phyloP scores from a whole-genome alignment of 2,329 filamentous ascomycete species.

The Amphichorda felina region DNA sequence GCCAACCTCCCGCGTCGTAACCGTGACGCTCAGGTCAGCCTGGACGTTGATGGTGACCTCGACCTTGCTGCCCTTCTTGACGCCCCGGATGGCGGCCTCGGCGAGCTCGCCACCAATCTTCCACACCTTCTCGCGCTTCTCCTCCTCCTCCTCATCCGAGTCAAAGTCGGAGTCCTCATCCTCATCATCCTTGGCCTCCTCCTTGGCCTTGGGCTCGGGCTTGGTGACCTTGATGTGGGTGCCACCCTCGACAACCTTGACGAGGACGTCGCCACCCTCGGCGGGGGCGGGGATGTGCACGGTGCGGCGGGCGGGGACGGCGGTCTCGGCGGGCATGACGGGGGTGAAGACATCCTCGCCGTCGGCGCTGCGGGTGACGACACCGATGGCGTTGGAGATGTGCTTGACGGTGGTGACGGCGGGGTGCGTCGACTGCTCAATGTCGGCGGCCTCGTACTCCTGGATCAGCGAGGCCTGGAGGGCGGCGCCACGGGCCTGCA shows the following conservation, averaged over 20 bases:
- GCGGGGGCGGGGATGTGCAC: conserved; percentile 67
- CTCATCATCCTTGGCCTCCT: conserved; percentile 49
- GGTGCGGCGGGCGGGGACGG: conserved; percentile 77
- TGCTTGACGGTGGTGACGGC: conserved; percentile 92
- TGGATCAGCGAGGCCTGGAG: conserved; percentile 91
- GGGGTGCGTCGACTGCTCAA: conserved; percentile 91
- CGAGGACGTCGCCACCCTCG: conserved; percentile 74
- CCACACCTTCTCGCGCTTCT: conserved; percentile 83
- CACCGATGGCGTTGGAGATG: conserved; percentile 77
- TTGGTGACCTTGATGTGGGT: conserved; percentile 91
- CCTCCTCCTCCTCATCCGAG: conserved; percentile 65
- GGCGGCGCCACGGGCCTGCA: conserved; percentile 78
- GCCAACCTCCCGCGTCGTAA: conserved; percentile 77
- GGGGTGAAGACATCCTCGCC: conserved; percentile 64
- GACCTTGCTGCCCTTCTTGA: conserved; percentile 83
- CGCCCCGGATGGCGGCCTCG: conserved; percentile 70
- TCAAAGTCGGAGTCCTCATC: conserved; percentile 46
- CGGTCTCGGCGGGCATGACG: conserved; percentile 75
- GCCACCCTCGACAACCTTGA: conserved; percentile 80
- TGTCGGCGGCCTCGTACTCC: conserved; percentile 87
- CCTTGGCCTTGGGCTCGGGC: conserved; percentile 67
- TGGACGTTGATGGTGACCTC: conserved; percentile 87
- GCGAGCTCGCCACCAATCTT: conserved; percentile 75
- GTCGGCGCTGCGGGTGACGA: conserved; percentile 52
- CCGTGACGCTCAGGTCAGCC: conserved; percentile 65